A percentile compares a stretch with the other conserved stretches of the same genome.
These are phyloP conservation scores for Malania oleifera DNA, from an alignment of 164 flowering plant species.

Conservation along the genomic window DNA sequence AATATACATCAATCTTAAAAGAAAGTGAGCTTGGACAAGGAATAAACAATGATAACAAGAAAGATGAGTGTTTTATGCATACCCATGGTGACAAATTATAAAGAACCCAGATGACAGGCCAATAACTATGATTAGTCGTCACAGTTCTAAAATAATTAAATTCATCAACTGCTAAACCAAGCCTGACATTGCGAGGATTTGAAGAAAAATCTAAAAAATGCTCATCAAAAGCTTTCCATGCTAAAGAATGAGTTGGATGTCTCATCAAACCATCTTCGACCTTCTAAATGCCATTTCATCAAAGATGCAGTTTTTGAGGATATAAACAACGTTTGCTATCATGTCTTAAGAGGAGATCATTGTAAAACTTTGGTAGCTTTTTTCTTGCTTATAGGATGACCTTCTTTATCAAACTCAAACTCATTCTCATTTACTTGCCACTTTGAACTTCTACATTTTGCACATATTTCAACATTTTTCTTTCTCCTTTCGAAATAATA, in stretches of 20 bases:
- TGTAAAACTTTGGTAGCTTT: too few species aligned
- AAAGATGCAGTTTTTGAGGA: constrained; percentile 2
- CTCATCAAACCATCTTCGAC: constrained; percentile 6
- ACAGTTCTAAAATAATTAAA: constrained; percentile 26
- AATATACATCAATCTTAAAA: constrained; percentile 17
- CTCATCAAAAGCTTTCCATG: constrained; percentile 18
- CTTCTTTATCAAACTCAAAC: too few species aligned
- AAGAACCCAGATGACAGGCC: constrained; percentile 9
- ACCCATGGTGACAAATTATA: constrained; percentile 16
- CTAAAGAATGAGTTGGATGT: constrained; percentile 13
- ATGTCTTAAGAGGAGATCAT: too few species aligned
- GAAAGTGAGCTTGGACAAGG: constrained; percentile 12
- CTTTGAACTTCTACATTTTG: too few species aligned
- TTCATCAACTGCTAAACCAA: constrained; percentile 23
- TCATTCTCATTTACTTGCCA: too few species aligned
- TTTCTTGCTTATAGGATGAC: too few species aligned
- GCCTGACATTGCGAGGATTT: constrained; percentile 18
- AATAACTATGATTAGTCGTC: constrained; percentile 11
- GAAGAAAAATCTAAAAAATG: constrained; percentile 1
- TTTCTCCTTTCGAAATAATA: too few species aligned
- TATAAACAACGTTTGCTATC: too few species aligned
- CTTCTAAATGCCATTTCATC: constrained; percentile 23
- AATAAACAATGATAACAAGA: constrained; percentile 13
- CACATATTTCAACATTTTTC: too few species aligned
- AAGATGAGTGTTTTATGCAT: constrained; percentile 9